Conservation (phyloP, 2,329 filamentous ascomycete species). For the Cercospora zeina region DNA sequence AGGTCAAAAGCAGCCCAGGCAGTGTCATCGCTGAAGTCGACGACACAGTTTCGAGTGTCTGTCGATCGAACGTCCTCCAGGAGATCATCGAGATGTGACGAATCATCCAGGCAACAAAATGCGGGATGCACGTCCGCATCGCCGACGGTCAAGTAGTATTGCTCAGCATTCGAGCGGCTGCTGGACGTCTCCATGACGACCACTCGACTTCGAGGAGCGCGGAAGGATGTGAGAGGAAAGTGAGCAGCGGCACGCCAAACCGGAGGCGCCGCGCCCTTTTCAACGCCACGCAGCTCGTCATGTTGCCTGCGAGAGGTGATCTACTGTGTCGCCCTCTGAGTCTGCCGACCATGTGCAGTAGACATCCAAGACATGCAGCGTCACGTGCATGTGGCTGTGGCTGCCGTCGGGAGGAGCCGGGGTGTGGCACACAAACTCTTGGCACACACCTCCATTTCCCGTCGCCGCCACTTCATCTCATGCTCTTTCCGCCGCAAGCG, state of each 20-base stretch:
- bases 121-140: slow-evolving; percentile 25
- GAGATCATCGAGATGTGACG: slow-evolving; percentile 49
- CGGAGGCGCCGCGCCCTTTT: slow-evolving; percentile 21
- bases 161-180: slow-evolving; percentile 18
- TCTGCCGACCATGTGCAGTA: slow-evolving; percentile 8
- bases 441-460: slow-evolving; percentile 14
- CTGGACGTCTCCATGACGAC: slow-evolving; percentile 19
- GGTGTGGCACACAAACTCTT: slow-evolving; percentile 10
- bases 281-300: slow-evolving; percentile 24
- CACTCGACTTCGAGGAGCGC: too few species aligned
- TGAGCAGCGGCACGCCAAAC: not conserved
- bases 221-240: not conserved
- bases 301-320: not conserved
- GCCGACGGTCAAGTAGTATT: slow-evolving; percentile 27
- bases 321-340: slow-evolving; percentile 6
- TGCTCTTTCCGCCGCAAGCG: slow-evolving; percentile 20
- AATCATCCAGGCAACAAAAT: slow-evolving; percentile 58
- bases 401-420: not conserved
- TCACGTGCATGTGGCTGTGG: not conserved
- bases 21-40: slow-evolving; percentile 61
- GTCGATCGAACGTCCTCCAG: slow-evolving; percentile 46
- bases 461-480: slow-evolving; percentile 15
- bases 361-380: not conserved
- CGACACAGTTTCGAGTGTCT: slow-evolving; percentile 59
- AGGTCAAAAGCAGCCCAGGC: slow-evolving; percentile 61